Base-by-base conservation (phyloP, 2,329 filamentous ascomycete genomes). In the Aspergillus sp. region DNA sequence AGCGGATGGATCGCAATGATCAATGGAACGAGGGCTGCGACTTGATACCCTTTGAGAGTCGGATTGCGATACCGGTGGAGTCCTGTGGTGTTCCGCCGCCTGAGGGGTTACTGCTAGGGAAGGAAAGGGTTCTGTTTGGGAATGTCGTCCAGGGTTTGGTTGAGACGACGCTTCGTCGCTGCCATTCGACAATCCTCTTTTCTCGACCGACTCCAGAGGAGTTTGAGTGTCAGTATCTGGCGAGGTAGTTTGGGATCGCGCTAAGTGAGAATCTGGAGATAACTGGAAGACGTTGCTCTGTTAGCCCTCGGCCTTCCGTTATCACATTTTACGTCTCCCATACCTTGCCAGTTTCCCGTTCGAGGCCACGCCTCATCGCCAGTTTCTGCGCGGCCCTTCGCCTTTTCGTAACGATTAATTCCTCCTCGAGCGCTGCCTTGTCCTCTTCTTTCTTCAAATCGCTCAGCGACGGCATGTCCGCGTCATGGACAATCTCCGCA, bases 391-490 rank as follows among this genome's bases (percentile, higher is more conserved):
- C 77, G 27, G 71, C 71, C 24, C 66, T 58, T 22, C 76, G 61
- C 45, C 67, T 74, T 30, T 64, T 60, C 34, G 68, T 58, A 15
- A 79, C 58, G 24, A 68, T 64, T 3, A 57, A 55, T 48, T 80
- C 77, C 49, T 81, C 74, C 47, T 77, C 61, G 20, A 58, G 44
- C 29, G 63, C 67, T 0, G 69, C 52, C 17, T 57, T 60, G 14
- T 73, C 69, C 49, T 80, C 76, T 55, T 80, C 73, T 20, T 61
- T 62, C 44, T 71, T 68, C 8, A 80, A 49, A 33, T 77, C 72
- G 4, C 57, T 61, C 27, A 79, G 57, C 2, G 71, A 69, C 0
- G 70, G 63, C 2, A 64, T 55, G 25, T 59, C 50, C 13, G 49
- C 37, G 12, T 46, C 52, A 8, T 55, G 48, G 30, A 56, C 42